Evolutionary conservation across 225 moss, liverwort and hornwort genomes (phyloP), one percentile per base, ranked within the genome.

Genomic region (Asterella californica): DNA sequence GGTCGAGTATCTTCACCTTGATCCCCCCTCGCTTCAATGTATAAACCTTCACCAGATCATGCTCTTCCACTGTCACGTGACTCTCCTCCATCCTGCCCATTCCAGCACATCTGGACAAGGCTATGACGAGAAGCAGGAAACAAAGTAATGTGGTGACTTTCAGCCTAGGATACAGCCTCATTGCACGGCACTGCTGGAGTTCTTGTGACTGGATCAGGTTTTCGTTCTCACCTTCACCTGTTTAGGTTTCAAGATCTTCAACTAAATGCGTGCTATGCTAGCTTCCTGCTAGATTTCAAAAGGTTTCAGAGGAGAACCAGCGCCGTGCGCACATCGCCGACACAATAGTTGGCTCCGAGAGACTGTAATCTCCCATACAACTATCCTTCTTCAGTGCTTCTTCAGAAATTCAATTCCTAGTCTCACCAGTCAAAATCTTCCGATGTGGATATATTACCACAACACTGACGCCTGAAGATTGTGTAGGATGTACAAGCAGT

Each of bases 1-100:
- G 84, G 42, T 87, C 82, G 9, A 74, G 84, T 37, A 84, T 34
- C 68, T 75, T 84, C 21, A 69, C 72, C 77, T 84, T 69, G 45
- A 87, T 62, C 77, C 60, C 10, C 24, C 80, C 77, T 10, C 80
- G 79, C 72, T 47, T 78, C 57, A 87, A 50, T 0, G 78, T 84
- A 34, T 75, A 87, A 1, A 84, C 75, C 70, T 80, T 82, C 2
- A 63, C 52, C 47, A 48, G 55, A n/a, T 71, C 62, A 19, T 17
- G 47, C 68, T 78, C 80, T 45, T 80, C 82, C 78, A 80, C 33
- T 9, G 11, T 55, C 54, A 87, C 82, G 30, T 45, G 50, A 47
- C 79, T 55, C 12, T 68, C 72, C 21, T 70, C 80, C 83, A 83
- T 81, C 72, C 59, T 74, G 77, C 5, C 25, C 30, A 49, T 0